Conservation (phyloP, 768 basidiomycete genomes). For the Suillus clintonianus region DNA sequence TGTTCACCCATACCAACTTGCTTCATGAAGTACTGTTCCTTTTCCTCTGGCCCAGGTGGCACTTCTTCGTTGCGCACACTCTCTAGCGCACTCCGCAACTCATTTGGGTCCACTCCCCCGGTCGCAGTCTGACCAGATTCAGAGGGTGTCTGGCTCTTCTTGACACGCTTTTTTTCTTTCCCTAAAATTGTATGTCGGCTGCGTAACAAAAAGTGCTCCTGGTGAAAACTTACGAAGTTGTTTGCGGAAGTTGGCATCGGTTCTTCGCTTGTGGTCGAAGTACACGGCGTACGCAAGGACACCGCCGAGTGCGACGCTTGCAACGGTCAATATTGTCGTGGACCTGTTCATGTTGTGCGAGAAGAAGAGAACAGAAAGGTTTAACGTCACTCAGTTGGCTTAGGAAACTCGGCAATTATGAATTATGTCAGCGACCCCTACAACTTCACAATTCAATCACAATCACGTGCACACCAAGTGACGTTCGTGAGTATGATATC, state of each 20-base stretch:
- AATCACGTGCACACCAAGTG: background rate
- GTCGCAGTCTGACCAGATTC: conserved; percentile 27
- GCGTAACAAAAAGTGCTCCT: conserved; percentile 9
- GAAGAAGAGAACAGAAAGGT: conserved; percentile 17
- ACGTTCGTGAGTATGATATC: background rate
- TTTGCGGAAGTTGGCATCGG: conserved; percentile 85
- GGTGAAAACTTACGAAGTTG: conserved; percentile 66
- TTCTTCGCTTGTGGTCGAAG: conserved; percentile 94
- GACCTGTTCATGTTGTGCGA: conserved; percentile 31
- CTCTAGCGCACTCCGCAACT: conserved; percentile 64
- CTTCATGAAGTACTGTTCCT: conserved; percentile 89
- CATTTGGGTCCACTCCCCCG: conserved; percentile 43
- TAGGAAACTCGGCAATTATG: conserved; percentile 8
- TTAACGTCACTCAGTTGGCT: conserved; percentile 10
- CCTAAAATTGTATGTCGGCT: conserved; percentile 44
- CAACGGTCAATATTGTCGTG: conserved; percentile 42
- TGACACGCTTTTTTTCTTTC: conserved; percentile 89
- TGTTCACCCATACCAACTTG: conserved; percentile 89
- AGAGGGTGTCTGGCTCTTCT: conserved; percentile 60
- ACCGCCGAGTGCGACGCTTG: conserved; percentile 50
- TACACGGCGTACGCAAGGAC: conserved; percentile 83
- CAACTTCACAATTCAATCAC: background rate
- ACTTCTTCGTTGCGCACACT: conserved; percentile 68
- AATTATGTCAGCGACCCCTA: conserved; percentile 20
- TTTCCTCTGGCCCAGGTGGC: conserved; percentile 70